Conservation (phyloP, 2,329 filamentous ascomycete genomes). For the Pseudogymnoascus sp. region DNA sequence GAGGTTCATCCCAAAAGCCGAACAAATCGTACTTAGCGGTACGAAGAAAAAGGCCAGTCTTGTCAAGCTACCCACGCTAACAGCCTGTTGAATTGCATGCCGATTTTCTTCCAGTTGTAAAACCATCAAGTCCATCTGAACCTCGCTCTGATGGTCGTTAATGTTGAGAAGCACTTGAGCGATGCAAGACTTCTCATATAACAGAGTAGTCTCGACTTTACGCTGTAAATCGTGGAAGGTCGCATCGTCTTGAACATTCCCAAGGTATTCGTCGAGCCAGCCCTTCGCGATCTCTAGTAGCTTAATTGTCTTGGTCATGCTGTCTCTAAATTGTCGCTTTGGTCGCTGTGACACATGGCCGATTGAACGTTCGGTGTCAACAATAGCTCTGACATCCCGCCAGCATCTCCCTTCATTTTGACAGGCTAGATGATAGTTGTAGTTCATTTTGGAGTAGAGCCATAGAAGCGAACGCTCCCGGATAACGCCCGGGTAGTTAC, state of each 20-base stretch:
- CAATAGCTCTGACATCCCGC: too few species aligned
- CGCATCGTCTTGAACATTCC: not conserved
- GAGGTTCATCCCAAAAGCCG: slow-evolving; percentile 11
- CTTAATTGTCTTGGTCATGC: too few species aligned
- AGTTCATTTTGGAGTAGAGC: too few species aligned
- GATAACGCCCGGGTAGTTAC: too few species aligned
- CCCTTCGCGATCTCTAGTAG: not conserved
- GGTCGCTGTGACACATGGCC: too few species aligned
- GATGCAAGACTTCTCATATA: not conserved
- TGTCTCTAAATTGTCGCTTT: too few species aligned
- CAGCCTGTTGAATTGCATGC: not conserved
- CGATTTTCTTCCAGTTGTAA: not conserved
- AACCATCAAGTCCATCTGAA: slow-evolving; percentile 1
- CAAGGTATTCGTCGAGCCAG: not conserved
- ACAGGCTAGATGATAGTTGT: too few species aligned
- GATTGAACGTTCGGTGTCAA: too few species aligned
- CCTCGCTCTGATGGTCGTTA: slow-evolving; percentile 1
- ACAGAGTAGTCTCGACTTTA: not conserved
- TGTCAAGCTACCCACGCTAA: not conserved
- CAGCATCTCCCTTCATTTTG: too few species aligned
- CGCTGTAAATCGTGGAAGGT: not conserved
- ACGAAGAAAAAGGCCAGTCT: slow-evolving; percentile 1
- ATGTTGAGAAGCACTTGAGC: not conserved
- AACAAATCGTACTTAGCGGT: slow-evolving; percentile 6
- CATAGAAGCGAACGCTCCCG: too few species aligned